Evolutionary conservation across 768 basidiomycete genomes (phyloP), one percentile per base, ranked within the genome.

Genomic region (Tulasnella sp.): DNA sequence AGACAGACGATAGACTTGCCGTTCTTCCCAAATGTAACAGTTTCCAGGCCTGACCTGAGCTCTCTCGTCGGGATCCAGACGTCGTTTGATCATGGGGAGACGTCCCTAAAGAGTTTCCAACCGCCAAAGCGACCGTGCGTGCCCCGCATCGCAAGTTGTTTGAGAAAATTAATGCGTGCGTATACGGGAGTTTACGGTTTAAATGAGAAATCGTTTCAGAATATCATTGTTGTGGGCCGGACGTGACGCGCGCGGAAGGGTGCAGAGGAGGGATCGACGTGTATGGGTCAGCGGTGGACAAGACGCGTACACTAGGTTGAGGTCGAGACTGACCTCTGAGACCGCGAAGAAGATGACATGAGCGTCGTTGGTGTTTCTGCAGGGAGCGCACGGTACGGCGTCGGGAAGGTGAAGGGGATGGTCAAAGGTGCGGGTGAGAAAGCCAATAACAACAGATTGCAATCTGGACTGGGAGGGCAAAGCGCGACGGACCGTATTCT

Each of bases 11-110:
- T 65, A 64, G 26, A 66, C 40, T 26, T 40, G 62, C 72, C 72
- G 36, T 68, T 73, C 72, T 39, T 73, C 72, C 72, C 72, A 73
- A 22, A 73, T 62, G 64, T 73, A 73, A 37, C 37, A 40, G 67
- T 68, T 67, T 35, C 72, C 72, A 34, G 65, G 34, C 39, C 66
- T 39, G 35, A 73, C 39, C 39, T 73, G 41, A n/a, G 41, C 44
- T 39, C 91, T 86, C 79, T 93, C 91, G 78, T 92, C 90, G 59
- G 89, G 89, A 78, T 93, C 91, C 75, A 94, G 85, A 8, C 91
- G 88, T 71, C 91, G 86, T 26, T 89, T 90, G 77, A 92, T 91
- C 77, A 93, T 85, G 64, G 90, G 90, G 52, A 92, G 83, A 71
- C 83, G 78, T 76, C 87, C 44, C 69, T 69, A 34, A 22, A 69